Percentiles rank a stretch among this genome's conserved stretches.
These are phyloP conservation scores for Trichosporon asahii DNA, from an alignment of 1,284 basidiomycete species.

Conservation along the genomic window DNA sequence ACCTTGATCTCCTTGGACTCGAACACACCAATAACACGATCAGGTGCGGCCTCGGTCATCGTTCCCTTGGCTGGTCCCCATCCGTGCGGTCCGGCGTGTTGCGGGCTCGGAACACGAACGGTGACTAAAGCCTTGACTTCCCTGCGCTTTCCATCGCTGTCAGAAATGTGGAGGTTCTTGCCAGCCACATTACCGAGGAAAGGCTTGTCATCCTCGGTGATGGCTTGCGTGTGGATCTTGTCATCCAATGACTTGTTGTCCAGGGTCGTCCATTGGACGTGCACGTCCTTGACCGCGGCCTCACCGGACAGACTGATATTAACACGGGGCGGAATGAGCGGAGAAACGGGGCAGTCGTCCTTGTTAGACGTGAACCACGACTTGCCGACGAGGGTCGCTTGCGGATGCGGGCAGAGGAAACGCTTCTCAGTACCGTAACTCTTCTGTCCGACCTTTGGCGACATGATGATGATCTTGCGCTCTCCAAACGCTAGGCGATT, in stretches of 20 bases:
- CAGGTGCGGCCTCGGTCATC: conserved; percentile 69
- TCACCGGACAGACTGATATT: conserved; percentile 90
- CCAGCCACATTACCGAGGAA: conserved; percentile 48
- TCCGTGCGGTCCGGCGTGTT: conserved; percentile 27
- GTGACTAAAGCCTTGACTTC: conserved; percentile 86
- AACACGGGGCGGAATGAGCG: conserved; percentile 67
- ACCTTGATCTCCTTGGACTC: conserved; percentile 91
- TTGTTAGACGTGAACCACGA: conserved; percentile 71
- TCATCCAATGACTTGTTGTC: conserved; percentile 43
- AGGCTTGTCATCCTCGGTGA: conserved; percentile 37
- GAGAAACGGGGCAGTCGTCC: conserved; percentile 40
- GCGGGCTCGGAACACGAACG: conserved; percentile 72
- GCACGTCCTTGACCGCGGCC: conserved; percentile 62
- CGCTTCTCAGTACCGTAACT: conserved; percentile 95
- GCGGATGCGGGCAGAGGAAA: conserved; percentile 93
- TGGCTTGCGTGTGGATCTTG: conserved; percentile 35
- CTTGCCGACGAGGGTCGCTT: conserved; percentile 88
- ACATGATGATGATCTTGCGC: conserved; percentile 91
- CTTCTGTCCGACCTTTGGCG: conserved; percentile 93
- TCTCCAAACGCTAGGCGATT: conserved; percentile 89
- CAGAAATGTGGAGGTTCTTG: conserved; percentile 48
- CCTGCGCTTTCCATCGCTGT: conserved; percentile 55
- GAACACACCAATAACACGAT: conserved; percentile 70
- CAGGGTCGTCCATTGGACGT: conserved; percentile 43
- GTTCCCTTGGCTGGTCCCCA: conserved; percentile 35